phyloP scores from a whole-genome alignment of 805 yeast species.

The Metschnikowia reukaufii region DNA sequence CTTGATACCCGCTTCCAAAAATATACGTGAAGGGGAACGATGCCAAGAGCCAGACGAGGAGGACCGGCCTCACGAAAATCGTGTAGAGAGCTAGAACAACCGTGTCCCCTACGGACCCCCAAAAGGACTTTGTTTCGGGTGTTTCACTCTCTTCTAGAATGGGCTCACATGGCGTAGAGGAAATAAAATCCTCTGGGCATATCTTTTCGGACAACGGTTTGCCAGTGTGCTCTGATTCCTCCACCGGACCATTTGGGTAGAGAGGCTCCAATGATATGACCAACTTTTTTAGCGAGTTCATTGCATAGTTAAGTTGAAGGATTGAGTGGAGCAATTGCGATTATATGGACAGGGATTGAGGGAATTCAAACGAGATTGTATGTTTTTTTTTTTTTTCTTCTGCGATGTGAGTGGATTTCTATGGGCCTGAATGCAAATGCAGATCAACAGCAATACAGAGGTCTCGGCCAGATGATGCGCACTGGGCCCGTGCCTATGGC shows the following conservation, averaged over 20 bases:
- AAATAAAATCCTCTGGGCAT: not conserved
- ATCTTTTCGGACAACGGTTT: not conserved
- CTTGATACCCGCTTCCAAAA: constrained; percentile 23
- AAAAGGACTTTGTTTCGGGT: not conserved
- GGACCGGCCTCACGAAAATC: constrained; percentile 52
- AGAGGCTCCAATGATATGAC: constrained; percentile 19
- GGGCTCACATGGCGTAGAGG: constrained; percentile 4
- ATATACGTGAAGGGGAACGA: constrained; percentile 55
- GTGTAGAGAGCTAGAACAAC: constrained; percentile 41
- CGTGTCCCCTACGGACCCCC: not conserved
- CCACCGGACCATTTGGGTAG: constrained; percentile 12
- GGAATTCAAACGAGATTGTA: not conserved
- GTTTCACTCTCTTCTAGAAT: constrained; percentile 6
- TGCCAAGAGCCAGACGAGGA: constrained; percentile 48
- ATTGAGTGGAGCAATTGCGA: not conserved
- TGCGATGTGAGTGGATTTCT: not conserved
- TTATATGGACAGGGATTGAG: not conserved
- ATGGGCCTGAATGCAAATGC: constrained; percentile 4
- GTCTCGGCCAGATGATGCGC: constrained; percentile 4
- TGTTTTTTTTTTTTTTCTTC: not conserved
- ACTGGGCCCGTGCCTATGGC: constrained; percentile 1
- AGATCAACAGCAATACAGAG: constrained; percentile 4
- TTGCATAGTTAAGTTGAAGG: constrained; percentile 12
- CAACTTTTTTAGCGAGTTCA: constrained; percentile 22
- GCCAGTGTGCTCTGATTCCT: constrained; percentile 1